phyloP scores from a whole-genome alignment of 371 early-diverging fungal species.

The Mortierella sp. region DNA sequence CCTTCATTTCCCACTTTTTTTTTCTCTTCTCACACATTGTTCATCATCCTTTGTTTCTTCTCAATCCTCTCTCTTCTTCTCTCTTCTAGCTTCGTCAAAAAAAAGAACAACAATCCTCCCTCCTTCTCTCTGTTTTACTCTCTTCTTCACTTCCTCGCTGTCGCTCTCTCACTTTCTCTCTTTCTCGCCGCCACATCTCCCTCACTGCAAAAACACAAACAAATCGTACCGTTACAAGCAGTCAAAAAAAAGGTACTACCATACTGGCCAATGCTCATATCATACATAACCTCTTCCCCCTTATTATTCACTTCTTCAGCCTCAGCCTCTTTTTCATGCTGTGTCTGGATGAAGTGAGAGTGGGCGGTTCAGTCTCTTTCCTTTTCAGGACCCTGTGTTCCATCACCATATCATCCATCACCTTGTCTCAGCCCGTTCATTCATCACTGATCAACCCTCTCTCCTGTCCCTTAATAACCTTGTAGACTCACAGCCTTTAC shows the following conservation, averaged over 20 bases:
- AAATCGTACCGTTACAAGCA: neutral
- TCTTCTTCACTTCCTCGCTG: neutral
- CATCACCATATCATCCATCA: neutral
- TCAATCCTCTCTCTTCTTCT: neutral
- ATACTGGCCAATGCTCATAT: constrained; percentile 10
- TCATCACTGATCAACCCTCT: neutral
- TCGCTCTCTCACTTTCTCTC: neutral
- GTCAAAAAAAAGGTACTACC: constrained; percentile 9
- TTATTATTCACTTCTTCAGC: neutral
- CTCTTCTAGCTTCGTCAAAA: neutral
- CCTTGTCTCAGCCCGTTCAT: constrained; percentile 1
- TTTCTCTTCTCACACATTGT: neutral
- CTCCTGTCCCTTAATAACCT: neutral
- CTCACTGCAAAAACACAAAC: neutral
- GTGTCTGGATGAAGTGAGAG: neutral
- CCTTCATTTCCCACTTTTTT: neutral
- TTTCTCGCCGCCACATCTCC: neutral
- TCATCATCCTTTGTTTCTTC: constrained; percentile 7
- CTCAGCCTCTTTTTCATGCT: neutral
- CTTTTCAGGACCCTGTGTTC: constrained; percentile 7
- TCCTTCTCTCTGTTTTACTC: neutral
- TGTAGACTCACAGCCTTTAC: neutral
- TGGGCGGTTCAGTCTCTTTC: constrained; percentile 18
- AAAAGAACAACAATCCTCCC: neutral
- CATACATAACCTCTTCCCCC: neutral